Conservation (phyloP, 1,284 basidiomycete species). For the Cutaneotrichosporon dermatis region DNA sequence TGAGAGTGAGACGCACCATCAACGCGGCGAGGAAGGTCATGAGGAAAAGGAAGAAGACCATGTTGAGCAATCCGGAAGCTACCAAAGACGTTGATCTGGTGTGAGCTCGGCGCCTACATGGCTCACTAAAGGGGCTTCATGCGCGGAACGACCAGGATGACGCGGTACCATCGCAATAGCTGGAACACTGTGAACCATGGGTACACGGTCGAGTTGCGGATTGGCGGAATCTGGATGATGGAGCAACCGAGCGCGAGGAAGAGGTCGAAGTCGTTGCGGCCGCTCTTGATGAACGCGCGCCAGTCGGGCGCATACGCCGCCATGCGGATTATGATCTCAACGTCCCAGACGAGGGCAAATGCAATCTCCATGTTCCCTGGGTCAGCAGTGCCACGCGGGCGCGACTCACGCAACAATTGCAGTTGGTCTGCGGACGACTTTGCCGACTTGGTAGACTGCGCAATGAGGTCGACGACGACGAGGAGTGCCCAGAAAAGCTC, state of each 20-base stretch:
- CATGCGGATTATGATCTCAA: conserved; percentile 80
- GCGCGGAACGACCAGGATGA: conserved; percentile 60
- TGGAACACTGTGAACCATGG: conserved; percentile 91
- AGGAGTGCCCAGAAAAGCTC: conserved; percentile 70
- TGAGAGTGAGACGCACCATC: conserved; percentile 57
- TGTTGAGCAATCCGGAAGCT: conserved; percentile 88
- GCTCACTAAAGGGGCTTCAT: conserved; percentile 41
- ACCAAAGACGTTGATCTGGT: conserved; percentile 78
- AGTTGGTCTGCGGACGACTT: conserved; percentile 54
- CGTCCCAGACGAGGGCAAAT: conserved; percentile 78
- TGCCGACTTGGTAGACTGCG: conserved; percentile 72
- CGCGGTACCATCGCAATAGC: conserved; percentile 83
- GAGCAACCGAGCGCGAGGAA: conserved; percentile 73
- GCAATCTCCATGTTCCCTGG: conserved; percentile 65
- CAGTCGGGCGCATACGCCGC: conserved; percentile 73
- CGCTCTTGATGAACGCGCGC: conserved; percentile 64
- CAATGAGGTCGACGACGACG: conserved; percentile 61
- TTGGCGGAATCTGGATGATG: conserved; percentile 80
- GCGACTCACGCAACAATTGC: conserved; percentile 36
- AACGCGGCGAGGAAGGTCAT: conserved; percentile 85
- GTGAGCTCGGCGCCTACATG: conserved; percentile 5
- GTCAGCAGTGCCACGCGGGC: conserved; percentile 25
- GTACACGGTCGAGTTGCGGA: conserved; percentile 65
- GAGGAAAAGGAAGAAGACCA: conserved; percentile 85
- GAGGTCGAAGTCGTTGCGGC: conserved; percentile 73